phyloP scores from a whole-genome alignment of 2,329 filamentous ascomycete species.

The Paracorniculantispora psalliotae region DNA sequence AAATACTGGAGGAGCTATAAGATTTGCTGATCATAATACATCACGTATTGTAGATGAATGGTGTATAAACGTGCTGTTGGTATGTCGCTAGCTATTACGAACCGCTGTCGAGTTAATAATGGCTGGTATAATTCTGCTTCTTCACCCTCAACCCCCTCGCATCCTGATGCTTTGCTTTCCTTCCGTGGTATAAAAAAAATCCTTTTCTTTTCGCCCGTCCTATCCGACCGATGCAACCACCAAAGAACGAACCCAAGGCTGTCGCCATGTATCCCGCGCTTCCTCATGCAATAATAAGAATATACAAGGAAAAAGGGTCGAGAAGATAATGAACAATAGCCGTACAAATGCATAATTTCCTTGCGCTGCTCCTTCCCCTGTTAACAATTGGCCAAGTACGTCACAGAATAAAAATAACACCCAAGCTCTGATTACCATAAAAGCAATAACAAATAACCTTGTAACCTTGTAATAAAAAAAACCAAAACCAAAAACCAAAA shows the following conservation, averaged over 20 bases:
- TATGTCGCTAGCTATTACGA: constrained; percentile 4
- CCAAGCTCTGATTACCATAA: not conserved
- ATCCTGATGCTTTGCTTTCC: not conserved
- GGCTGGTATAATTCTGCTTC: not conserved
- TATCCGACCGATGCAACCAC: not conserved
- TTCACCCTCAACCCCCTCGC: not conserved
- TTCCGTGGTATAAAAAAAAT: constrained; percentile 8
- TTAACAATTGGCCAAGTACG: not conserved
- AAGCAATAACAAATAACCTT: too few species aligned
- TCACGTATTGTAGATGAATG: not conserved
- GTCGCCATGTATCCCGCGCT: not conserved
- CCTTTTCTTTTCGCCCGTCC: not conserved
- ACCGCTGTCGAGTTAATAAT: not conserved
- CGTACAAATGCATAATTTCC: not conserved
- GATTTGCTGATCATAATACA: not conserved
- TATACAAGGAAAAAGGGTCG: not conserved
- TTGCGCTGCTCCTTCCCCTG: constrained; percentile 1
- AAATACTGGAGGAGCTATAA: not conserved
- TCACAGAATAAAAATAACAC: constrained; percentile 5
- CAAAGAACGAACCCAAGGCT: not conserved
- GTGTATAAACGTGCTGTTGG: constrained; percentile 3
- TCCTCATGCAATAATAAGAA: constrained; percentile 1
- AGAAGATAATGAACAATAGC: not conserved
- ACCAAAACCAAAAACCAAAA: not conserved
- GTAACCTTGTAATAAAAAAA: too few species aligned